These are phyloP conservation scores for Cucumis melo DNA, from an alignment of 306 rosid species.

Conservation along the genomic window DNA sequence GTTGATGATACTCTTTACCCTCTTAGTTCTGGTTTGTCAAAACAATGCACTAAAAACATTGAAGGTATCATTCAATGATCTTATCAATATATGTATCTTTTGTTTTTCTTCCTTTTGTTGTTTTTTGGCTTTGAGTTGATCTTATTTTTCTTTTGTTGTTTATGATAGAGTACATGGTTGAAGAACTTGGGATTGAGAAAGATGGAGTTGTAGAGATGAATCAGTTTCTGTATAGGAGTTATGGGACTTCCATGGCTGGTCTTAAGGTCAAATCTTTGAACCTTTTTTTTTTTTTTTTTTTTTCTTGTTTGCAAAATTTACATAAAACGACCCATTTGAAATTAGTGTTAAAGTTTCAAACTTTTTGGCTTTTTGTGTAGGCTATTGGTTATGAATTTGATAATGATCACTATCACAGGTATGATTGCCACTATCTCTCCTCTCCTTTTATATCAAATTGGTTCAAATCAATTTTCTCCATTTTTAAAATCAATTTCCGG, in stretches of 20 bases:
- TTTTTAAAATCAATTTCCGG: too few species aligned
- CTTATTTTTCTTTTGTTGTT: background rate
- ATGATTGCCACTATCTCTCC: background rate
- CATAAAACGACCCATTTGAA: background rate
- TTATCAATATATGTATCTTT: too few species aligned
- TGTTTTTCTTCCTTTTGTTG: too few species aligned
- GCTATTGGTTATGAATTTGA: conserved; percentile 64
- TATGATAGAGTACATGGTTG: conserved; percentile 45
- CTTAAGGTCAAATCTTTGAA: conserved; percentile 16
- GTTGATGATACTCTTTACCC: conserved; percentile 89
- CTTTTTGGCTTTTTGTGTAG: conserved; percentile 20
- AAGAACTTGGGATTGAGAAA: conserved; percentile 51
- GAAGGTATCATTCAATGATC: conserved; percentile 20
- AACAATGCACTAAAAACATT: conserved; percentile 37
- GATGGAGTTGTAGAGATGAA: conserved; percentile 41
- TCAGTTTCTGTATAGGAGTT: conserved; percentile 39
- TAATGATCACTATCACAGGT: conserved; percentile 63
- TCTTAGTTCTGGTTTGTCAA: conserved; percentile 47
- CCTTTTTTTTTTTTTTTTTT: too few species aligned
- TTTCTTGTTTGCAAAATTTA: background rate
- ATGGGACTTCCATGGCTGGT: conserved; percentile 95
- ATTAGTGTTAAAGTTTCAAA: background rate
- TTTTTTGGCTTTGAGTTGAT: background rate
- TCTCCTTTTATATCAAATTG: too few species aligned
- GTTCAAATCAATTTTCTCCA: too few species aligned